These are phyloP conservation scores for Leccinum fallax DNA, from an alignment of 1,284 basidiomycete genomes.

Conservation along the genomic window DNA sequence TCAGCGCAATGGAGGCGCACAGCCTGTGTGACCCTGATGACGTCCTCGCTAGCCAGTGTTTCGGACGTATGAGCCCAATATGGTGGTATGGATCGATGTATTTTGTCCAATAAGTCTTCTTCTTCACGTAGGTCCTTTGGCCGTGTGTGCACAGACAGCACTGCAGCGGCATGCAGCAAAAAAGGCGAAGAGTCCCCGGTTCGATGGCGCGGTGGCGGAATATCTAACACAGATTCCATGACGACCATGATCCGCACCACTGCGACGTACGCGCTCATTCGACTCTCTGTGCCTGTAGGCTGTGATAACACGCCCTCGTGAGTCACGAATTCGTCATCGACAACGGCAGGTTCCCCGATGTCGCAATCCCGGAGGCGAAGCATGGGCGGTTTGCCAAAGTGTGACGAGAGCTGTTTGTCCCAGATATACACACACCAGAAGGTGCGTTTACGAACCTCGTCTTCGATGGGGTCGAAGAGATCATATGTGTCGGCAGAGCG, in stretches of 20 bases:
- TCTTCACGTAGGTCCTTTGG: constrained; percentile 76
- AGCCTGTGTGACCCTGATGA: constrained; percentile 84
- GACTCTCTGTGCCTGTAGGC: constrained; percentile 68
- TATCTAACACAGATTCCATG: constrained; percentile 76
- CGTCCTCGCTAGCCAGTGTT: constrained; percentile 82
- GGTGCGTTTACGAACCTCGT: constrained; percentile 86
- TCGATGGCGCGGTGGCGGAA: constrained; percentile 63
- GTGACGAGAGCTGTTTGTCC: constrained; percentile 86
- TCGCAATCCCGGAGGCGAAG: constrained; percentile 86
- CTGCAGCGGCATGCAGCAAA: constrained; percentile 56
- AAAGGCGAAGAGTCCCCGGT: constrained; percentile 59
- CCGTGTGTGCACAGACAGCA: constrained; percentile 55
- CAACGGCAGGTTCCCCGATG: constrained; percentile 75
- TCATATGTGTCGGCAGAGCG: constrained; percentile 88
- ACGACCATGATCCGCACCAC: constrained; percentile 79
- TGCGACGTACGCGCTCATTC: constrained; percentile 79
- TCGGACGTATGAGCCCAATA: constrained; percentile 82
- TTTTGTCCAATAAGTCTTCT: constrained; percentile 78
- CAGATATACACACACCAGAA: constrained; percentile 94
- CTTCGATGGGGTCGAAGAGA: constrained; percentile 84
- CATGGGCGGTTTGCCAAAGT: constrained; percentile 86
- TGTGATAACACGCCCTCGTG: constrained; percentile 69
- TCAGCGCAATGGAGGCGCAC: constrained; percentile 83
- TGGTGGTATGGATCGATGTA: constrained; percentile 67
- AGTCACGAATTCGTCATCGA: constrained; percentile 89